Evolutionary conservation across 331 rosid species (phyloP).

Genomic region (Phaseolus coccineus): DNA sequence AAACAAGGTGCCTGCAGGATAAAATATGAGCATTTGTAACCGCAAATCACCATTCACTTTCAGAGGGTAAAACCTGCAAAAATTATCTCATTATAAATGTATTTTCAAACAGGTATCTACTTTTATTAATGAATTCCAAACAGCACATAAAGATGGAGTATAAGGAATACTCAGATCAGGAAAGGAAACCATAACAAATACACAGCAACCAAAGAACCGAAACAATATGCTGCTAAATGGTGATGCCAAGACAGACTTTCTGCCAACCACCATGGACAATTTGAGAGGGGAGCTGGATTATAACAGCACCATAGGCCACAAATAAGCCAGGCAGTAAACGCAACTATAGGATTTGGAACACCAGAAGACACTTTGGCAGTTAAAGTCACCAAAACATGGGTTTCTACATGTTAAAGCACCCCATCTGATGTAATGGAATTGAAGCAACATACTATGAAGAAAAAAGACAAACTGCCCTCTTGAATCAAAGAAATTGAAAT

Average conservation of each 20-base stretch:
- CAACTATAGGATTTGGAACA: no score
- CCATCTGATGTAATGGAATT: not conserved
- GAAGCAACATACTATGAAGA: not conserved
- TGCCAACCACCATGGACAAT: no score
- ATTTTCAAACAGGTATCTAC: not conserved
- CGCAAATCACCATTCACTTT: constrained; percentile 15
- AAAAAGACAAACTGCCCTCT: not conserved
- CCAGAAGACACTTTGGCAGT: no score
- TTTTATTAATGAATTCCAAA: not conserved
- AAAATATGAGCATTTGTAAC: constrained; percentile 18
- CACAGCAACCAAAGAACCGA: not conserved
- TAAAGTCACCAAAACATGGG: not conserved
- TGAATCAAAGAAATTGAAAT: not conserved
- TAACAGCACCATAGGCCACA: no score
- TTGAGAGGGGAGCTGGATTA: no score
- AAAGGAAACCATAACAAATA: not conserved
- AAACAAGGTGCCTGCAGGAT: constrained; percentile 86
- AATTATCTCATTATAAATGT: not conserved
- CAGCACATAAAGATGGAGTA: not conserved
- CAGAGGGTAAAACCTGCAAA: not conserved
- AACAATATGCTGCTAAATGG: no score
- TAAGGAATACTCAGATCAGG: not conserved
- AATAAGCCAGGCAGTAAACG: no score
- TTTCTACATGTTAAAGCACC: not conserved
- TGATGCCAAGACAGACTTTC: no score